These are phyloP conservation scores for Nevesoporus exiguus DNA, from an alignment of 768 basidiomycete genomes.

Conservation along the genomic window DNA sequence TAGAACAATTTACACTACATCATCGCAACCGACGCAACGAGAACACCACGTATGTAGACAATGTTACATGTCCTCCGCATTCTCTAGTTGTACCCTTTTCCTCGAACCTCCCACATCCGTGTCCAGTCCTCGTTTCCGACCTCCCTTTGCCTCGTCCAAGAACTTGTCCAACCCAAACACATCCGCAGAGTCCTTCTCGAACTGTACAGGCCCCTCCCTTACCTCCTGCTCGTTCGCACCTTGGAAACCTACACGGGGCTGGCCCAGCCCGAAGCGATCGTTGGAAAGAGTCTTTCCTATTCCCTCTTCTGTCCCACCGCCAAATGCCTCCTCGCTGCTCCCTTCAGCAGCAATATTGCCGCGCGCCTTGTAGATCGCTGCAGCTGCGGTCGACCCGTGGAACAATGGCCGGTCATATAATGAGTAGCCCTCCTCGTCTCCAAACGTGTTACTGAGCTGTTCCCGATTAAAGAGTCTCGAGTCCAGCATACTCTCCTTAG, in stretches of 20 bases:
- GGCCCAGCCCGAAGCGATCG: constrained; percentile 90
- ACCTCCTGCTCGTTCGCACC: constrained; percentile 84
- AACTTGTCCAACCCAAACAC: constrained; percentile 97
- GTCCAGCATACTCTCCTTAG: constrained; percentile 97
- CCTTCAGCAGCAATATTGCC: constrained; percentile 69
- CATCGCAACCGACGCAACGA: neutral
- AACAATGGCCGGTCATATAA: constrained; percentile 94
- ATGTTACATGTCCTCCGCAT: constrained; percentile 45
- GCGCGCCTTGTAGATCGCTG: constrained; percentile 98
- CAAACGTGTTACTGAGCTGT: constrained; percentile 75
- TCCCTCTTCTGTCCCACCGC: constrained; percentile 94
- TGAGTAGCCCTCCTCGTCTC: constrained; percentile 90
- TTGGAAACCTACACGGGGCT: constrained; percentile 82
- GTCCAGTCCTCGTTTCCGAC: constrained; percentile 86
- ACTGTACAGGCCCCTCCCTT: constrained; percentile 92
- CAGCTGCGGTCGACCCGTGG: constrained; percentile 92
- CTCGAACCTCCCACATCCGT: constrained; percentile 66
- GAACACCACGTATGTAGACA: neutral
- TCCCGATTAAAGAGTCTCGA: constrained; percentile 98
- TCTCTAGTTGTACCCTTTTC: constrained; percentile 68
- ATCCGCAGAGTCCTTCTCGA: constrained; percentile 97
- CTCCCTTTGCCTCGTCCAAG: constrained; percentile 94
- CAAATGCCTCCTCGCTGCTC: constrained; percentile 88
- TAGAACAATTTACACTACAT: neutral
- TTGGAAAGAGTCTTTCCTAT: constrained; percentile 87